phyloP scores from a whole-genome alignment of 2,329 filamentous ascomycete genomes.

The Arthrobotrys musiformis region DNA sequence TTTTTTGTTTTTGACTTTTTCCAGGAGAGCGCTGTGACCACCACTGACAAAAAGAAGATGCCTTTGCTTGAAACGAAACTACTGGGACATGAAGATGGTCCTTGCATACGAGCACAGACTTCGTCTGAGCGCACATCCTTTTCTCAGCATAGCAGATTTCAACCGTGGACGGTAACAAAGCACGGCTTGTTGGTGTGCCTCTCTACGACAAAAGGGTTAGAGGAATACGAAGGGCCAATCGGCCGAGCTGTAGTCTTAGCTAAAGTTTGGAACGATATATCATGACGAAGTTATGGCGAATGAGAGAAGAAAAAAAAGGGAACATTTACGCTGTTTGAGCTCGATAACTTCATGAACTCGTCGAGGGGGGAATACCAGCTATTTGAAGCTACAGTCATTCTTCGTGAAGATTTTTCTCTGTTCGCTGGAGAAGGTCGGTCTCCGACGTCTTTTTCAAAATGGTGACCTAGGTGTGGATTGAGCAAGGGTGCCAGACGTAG shows the following conservation, averaged over 20 bases:
- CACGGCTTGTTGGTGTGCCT: conserved; percentile 31
- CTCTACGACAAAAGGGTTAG: conserved; percentile 31
- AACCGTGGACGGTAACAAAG: conserved; percentile 19
- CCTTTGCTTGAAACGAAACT: conserved; percentile 44
- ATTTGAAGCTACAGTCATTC: neutral
- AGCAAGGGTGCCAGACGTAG: conserved; percentile 6
- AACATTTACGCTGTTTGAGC: neutral
- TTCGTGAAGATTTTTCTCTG: neutral
- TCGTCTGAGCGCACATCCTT: conserved; percentile 45
- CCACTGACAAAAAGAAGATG: conserved; percentile 3
- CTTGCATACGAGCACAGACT: conserved; percentile 55
- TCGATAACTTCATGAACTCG: neutral
- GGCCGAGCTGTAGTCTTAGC: no score
- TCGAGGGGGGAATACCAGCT: neutral
- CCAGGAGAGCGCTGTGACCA: conserved; percentile 45
- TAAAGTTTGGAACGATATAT: neutral
- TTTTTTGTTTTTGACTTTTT: conserved; percentile 41
- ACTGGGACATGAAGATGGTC: conserved; percentile 47
- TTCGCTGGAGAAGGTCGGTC: neutral
- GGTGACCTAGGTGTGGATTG: conserved; percentile 5
- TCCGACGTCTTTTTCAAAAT: conserved; percentile 8
- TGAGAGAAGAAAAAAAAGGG: neutral
- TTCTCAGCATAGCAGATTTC: conserved; percentile 4
- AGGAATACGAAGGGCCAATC: conserved; percentile 30
- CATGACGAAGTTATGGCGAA: neutral